Conservation (phyloP, 2,329 filamentous ascomycete species). For the Plenodomus tracheiphilus region DNA sequence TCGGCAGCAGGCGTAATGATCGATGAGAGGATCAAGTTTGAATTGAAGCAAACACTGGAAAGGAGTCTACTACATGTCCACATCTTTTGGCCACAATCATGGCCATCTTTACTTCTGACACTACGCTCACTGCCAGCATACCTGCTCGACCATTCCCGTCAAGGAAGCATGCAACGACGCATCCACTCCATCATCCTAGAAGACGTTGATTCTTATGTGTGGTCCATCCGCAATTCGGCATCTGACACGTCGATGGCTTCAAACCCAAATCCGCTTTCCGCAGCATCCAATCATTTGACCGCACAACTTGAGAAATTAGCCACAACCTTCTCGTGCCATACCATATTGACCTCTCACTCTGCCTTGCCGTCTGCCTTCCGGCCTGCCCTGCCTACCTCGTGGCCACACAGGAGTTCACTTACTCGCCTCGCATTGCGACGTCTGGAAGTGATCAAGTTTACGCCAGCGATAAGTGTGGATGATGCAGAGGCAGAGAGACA, state of each 20-base stretch:
- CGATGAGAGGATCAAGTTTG: constrained; percentile 7
- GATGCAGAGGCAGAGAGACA: constrained; percentile 43
- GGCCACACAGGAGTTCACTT: constrained; percentile 26
- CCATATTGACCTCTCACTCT: constrained; percentile 20
- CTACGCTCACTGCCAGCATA: constrained; percentile 53
- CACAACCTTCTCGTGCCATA: constrained; percentile 12
- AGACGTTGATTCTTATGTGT: constrained; percentile 56
- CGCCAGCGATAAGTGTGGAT: constrained; percentile 41
- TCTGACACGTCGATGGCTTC: background rate
- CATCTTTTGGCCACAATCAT: constrained; percentile 60
- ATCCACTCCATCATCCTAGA: constrained; percentile 59
- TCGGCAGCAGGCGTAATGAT: background rate
- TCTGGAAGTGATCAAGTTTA: constrained; percentile 42
- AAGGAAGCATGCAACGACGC: constrained; percentile 51
- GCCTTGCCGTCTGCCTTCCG: constrained; percentile 10
- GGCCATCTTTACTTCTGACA: constrained; percentile 54
- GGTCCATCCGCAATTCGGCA: constrained; percentile 10
- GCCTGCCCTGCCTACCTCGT: constrained; percentile 32
- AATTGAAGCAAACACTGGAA: constrained; percentile 36
- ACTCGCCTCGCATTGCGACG: constrained; percentile 41
- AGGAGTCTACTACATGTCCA: constrained; percentile 59
- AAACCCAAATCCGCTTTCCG: constrained; percentile 8
- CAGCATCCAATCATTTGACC: constrained; percentile 22
- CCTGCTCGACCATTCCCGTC: constrained; percentile 54
- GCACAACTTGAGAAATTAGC: constrained; percentile 10